Conservation (phyloP, 108 stramenopile genomes). For the Fistulifera pelliculosa region DNA sequence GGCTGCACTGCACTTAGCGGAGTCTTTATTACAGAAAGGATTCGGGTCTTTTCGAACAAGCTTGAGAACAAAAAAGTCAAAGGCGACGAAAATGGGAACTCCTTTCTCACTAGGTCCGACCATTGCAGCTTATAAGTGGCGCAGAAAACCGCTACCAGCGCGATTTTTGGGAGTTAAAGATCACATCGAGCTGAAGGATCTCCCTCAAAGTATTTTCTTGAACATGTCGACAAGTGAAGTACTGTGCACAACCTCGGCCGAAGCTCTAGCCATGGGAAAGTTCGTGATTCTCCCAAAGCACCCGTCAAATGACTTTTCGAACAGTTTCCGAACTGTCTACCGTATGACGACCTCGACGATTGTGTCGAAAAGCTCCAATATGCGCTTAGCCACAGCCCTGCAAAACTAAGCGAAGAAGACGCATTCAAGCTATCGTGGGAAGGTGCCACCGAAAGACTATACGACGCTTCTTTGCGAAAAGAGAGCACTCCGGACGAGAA, state of each 20-base stretch:
- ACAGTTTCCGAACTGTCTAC: slow-evolving; percentile 67
- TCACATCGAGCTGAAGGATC: slow-evolving; percentile 28
- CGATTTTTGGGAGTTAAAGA: slow-evolving; percentile 54
- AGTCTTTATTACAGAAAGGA: not conserved
- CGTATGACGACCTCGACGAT: slow-evolving; percentile 53
- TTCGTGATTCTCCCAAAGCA: slow-evolving; percentile 70
- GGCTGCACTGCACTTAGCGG: slow-evolving; percentile 3
- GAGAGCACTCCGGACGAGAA: slow-evolving; percentile 28
- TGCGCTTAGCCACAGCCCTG: slow-evolving; percentile 49
- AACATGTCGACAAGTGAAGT: slow-evolving; percentile 76
- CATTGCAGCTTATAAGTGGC: slow-evolving; percentile 47
- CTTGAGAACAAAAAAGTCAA: not conserved
- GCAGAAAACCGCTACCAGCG: slow-evolving; percentile 31
- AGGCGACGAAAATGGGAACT: not conserved
- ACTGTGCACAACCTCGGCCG: slow-evolving; percentile 78
- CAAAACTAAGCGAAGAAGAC: slow-evolving; percentile 22
- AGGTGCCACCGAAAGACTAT: slow-evolving; percentile 59
- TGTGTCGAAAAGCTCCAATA: slow-evolving; percentile 22
- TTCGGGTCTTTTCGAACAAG: slow-evolving; percentile 1
- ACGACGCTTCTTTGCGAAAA: slow-evolving; percentile 37
- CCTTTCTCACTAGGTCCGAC: slow-evolving; percentile 55
- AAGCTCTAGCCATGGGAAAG: slow-evolving; percentile 82
- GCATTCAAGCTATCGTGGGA: slow-evolving; percentile 51
- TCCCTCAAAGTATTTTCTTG: slow-evolving; percentile 38
- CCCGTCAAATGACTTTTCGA: slow-evolving; percentile 66